A percentile compares a stretch with the other conserved stretches of the same genome.
phyloP scores from a whole-genome alignment of 2,329 filamentous ascomycete genomes.

The Stachybotrys echinatus region DNA sequence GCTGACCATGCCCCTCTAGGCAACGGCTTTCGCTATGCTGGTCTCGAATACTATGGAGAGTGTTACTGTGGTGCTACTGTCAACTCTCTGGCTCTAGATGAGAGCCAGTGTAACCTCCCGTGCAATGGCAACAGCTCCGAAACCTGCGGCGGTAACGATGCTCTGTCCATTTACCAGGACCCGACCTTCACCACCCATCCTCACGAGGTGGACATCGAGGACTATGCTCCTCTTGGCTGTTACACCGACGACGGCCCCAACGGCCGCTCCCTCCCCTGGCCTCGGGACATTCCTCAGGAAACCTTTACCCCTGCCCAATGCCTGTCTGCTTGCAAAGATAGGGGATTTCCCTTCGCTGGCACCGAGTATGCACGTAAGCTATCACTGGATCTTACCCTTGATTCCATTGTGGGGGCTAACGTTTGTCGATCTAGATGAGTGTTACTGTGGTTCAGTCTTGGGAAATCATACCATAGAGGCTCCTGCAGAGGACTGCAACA shows the following conservation, averaged over 20 bases:
- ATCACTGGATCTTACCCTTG: neutral
- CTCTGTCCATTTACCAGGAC: constrained; percentile 44
- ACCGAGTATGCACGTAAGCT: constrained; percentile 34
- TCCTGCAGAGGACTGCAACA: constrained; percentile 36
- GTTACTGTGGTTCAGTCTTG: constrained; percentile 47
- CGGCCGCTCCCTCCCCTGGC: constrained; percentile 40
- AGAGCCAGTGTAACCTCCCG: constrained; percentile 52
- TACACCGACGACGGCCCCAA: constrained; percentile 40
- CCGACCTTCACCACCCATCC: constrained; percentile 35
- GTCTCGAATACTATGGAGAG: constrained; percentile 44
- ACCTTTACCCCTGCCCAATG: constrained; percentile 38
- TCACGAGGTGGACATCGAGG: constrained; percentile 38
- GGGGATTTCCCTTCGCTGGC: constrained; percentile 44
- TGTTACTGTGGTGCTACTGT: constrained; percentile 50
- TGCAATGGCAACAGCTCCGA: constrained; percentile 40
- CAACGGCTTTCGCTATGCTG: constrained; percentile 45
- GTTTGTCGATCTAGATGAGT: constrained; percentile 23
- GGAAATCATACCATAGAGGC: constrained; percentile 38
- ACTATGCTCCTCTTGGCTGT: constrained; percentile 59
- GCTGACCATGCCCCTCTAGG: constrained; percentile 16
- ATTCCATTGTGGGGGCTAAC: neutral
- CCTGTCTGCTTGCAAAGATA: constrained; percentile 33
- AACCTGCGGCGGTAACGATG: constrained; percentile 40
- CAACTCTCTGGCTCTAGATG: constrained; percentile 44
- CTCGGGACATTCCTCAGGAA: constrained; percentile 27